Percentiles rank a stretch among this genome's conserved stretches.
phyloP scores from a whole-genome alignment of 2,329 filamentous ascomycete genomes.

The Venturia oleaginea region DNA sequence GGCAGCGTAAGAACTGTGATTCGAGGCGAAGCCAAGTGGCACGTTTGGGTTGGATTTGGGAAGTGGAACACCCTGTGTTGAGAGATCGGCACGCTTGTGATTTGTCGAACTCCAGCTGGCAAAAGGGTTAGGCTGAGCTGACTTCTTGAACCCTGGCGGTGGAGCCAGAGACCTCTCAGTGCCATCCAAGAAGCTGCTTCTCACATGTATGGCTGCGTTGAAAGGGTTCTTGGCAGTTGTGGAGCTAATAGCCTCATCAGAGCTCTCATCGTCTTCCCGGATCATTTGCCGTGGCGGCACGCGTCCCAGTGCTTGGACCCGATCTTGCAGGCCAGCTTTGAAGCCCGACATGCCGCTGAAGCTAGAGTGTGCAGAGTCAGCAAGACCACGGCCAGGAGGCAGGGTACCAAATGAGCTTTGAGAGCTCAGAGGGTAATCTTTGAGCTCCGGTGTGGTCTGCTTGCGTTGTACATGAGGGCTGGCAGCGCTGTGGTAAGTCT shows the following conservation, averaged over 20 bases:
- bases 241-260: neutral
- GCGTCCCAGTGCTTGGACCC: neutral
- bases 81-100: neutral
- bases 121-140: constrained; percentile 6
- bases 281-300: neutral
- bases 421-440: neutral
- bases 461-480: constrained; percentile 1
- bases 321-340: neutral
- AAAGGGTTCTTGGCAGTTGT: neutral
- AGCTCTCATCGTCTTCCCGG: neutral
- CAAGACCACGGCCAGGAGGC: neutral
- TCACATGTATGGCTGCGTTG: neutral
- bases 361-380: constrained; percentile 1
- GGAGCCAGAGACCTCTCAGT: neutral
- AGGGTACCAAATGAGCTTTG: neutral
- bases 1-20: neutral
- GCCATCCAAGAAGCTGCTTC: neutral
- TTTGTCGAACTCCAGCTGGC: constrained; percentile 5
- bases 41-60: neutral
- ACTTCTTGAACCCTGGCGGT: neutral
- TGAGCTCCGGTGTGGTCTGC: neutral
- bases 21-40: neutral
- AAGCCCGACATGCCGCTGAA: neutral
- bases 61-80: neutral
- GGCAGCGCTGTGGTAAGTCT: neutral